Percentiles rank a stretch among this genome's conserved stretches.
Evolutionary conservation across 2,329 filamentous ascomycete species (phyloP).

Genomic region (Akanthomyces dipterigenus): DNA sequence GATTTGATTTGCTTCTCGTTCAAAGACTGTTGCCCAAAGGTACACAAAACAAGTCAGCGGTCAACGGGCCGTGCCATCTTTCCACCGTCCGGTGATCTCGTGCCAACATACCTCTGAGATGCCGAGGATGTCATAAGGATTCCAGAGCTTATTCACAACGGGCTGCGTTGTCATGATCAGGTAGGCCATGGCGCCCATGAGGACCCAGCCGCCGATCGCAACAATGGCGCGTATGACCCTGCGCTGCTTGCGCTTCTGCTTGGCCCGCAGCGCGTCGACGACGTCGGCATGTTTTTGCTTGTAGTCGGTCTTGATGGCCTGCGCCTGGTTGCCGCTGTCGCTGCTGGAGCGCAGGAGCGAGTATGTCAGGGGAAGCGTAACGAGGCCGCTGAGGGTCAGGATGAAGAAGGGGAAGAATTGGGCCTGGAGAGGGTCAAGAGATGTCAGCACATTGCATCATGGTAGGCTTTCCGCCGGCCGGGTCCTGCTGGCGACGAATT

Average conservation of each 20-base stretch:
- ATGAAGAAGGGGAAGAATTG: slow-evolving; percentile 99
- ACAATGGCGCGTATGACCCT: slow-evolving; percentile 77
- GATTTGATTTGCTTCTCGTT: slow-evolving; percentile 88
- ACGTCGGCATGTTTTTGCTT: slow-evolving; percentile 76
- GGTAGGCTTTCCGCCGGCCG: not conserved
- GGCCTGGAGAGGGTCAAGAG: slow-evolving; percentile 45
- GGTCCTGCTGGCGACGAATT: not conserved
- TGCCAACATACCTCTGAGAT: slow-evolving; percentile 63
- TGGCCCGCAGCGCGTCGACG: slow-evolving; percentile 73
- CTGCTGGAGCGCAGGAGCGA: slow-evolving; percentile 73
- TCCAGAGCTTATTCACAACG: slow-evolving; percentile 74
- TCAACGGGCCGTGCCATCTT: not conserved
- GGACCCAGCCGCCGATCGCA: slow-evolving; percentile 68
- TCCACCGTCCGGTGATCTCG: not conserved
- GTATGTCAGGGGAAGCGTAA: slow-evolving; percentile 88
- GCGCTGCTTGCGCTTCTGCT: slow-evolving; percentile 84
- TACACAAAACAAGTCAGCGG: not conserved
- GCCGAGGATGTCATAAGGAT: slow-evolving; percentile 91
- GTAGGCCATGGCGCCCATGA: slow-evolving; percentile 89
- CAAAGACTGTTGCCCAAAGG: slow-evolving; percentile 53
- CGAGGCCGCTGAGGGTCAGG: slow-evolving; percentile 77
- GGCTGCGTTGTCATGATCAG: slow-evolving; percentile 75
- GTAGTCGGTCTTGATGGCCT: slow-evolving; percentile 75
- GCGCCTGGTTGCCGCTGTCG: slow-evolving; percentile 71
- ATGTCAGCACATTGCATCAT: not conserved